Conservation (phyloP, 495 filamentous ascomycete genomes). For the Tetracladium marchalianum region DNA sequence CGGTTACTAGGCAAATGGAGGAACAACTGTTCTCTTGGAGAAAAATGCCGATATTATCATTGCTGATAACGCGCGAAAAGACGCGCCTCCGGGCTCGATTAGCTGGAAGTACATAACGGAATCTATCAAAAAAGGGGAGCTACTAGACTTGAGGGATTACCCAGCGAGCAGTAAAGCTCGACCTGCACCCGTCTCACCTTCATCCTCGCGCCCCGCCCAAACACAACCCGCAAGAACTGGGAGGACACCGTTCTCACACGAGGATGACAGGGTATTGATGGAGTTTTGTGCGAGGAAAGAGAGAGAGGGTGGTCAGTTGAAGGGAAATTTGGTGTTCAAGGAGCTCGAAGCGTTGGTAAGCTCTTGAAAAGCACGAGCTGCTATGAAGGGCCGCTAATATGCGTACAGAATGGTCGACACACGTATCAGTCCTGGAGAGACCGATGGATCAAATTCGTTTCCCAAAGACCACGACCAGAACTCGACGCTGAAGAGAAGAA, state of each 20-base stretch:
- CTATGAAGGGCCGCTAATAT: not conserved
- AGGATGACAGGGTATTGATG: slow-evolving; percentile 53
- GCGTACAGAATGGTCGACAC: slow-evolving; percentile 48
- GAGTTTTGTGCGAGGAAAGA: slow-evolving; percentile 46
- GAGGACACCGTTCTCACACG: slow-evolving; percentile 40
- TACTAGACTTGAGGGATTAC: slow-evolving; percentile 49
- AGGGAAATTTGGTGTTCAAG: slow-evolving; percentile 57
- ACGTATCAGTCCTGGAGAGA: slow-evolving; percentile 65
- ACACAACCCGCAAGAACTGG: slow-evolving; percentile 31
- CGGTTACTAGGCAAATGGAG: slow-evolving; percentile 56
- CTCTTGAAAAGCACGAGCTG: not conserved
- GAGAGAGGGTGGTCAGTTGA: slow-evolving; percentile 29
- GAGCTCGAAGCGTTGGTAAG: slow-evolving; percentile 45
- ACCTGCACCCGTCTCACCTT: slow-evolving; percentile 1
- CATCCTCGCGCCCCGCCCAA: too few relatives aligned
- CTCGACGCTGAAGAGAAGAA: slow-evolving; percentile 7
- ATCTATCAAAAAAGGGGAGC: slow-evolving; percentile 49
- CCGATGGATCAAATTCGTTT: slow-evolving; percentile 52
- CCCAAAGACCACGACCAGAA: slow-evolving; percentile 14
- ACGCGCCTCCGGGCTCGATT: slow-evolving; percentile 35
- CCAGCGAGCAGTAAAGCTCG: slow-evolving; percentile 5
- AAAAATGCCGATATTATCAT: slow-evolving; percentile 67
- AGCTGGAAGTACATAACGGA: slow-evolving; percentile 70
- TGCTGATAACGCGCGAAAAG: slow-evolving; percentile 56
- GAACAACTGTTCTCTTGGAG: slow-evolving; percentile 54